A percentile compares a stretch with the other conserved stretches of the same genome.
These are phyloP conservation scores for Obba rivulosa DNA, from an alignment of 768 basidiomycete genomes.

Conservation along the genomic window DNA sequence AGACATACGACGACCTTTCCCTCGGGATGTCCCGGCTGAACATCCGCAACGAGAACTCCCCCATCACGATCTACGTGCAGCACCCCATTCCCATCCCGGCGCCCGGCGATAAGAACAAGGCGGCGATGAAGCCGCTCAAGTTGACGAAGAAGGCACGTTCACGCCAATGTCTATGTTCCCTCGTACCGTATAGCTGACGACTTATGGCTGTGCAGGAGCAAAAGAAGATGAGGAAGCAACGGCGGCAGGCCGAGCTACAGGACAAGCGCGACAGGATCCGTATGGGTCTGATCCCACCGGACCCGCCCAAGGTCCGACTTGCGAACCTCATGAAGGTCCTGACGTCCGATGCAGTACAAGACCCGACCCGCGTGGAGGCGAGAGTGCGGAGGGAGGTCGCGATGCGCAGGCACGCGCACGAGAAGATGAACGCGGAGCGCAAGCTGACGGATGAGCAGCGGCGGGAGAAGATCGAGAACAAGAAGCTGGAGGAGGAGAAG, in stretches of 20 bases:
- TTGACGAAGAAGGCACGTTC: slow-evolving; percentile 77
- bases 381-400: slow-evolving; percentile 92
- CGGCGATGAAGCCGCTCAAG: slow-evolving; percentile 79
- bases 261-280: slow-evolving; percentile 93
- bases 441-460: slow-evolving; percentile 90
- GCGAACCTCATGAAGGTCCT: slow-evolving; percentile 97
- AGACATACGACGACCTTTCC: slow-evolving; percentile 72
- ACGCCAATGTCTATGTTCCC: slow-evolving; percentile 5
- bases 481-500: slow-evolving; percentile 85
- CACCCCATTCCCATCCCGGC: slow-evolving; percentile 96
- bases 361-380: slow-evolving; percentile 96
- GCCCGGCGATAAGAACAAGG: slow-evolving; percentile 79
- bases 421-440: slow-evolving; percentile 89
- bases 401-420: slow-evolving; percentile 81
- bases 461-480: slow-evolving; percentile 78
- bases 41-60: slow-evolving; percentile 62
- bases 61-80: slow-evolving; percentile 88
- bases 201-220: slow-evolving; percentile 58
- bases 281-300: slow-evolving; percentile 94
- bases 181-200: no score
- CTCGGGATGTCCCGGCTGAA: slow-evolving; percentile 53
- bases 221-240: slow-evolving; percentile 95
- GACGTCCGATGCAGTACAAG: slow-evolving; percentile 94
- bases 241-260: slow-evolving; percentile 82
- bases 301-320: slow-evolving; percentile 93